phyloP scores from a whole-genome alignment of 805 yeast genomes.

The Metschnikowia lunata region DNA sequence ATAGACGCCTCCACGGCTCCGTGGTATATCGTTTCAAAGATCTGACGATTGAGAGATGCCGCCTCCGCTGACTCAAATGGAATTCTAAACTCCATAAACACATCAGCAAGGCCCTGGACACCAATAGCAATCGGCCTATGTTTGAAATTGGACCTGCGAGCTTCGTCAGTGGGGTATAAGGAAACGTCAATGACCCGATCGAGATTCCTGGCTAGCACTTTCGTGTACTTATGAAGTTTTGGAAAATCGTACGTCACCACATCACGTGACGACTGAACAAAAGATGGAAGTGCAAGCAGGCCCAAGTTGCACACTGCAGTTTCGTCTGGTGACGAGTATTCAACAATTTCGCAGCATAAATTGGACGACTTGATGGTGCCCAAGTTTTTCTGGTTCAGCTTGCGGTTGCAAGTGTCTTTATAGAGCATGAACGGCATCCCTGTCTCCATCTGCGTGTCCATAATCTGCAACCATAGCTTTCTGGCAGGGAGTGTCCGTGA shows the following conservation, averaged over 20 bases:
- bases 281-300: constrained; percentile 83
- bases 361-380: constrained; percentile 93
- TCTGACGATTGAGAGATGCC: constrained; percentile 67
- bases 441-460: constrained; percentile 92
- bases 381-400: constrained; percentile 86
- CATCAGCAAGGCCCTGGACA: constrained; percentile 95
- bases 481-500: constrained; percentile 70
- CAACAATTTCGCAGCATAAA: constrained; percentile 90
- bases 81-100: constrained; percentile 70
- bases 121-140: constrained; percentile 96
- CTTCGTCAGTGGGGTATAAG: constrained; percentile 76
- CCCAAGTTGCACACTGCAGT: constrained; percentile 95
- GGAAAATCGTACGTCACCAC: constrained; percentile 61
- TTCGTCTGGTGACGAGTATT: constrained; percentile 87
- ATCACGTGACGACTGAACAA: constrained; percentile 41
- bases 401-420: constrained; percentile 85
- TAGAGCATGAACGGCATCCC: constrained; percentile 94
- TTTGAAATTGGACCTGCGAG: constrained; percentile 68
- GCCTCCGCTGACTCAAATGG: constrained; percentile 88
- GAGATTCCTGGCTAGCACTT: constrained; percentile 74
- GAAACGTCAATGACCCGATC: constrained; percentile 82
- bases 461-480: constrained; percentile 82
- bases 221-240: constrained; percentile 68
- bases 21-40: constrained; percentile 94
- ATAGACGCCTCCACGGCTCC: constrained; percentile 85